Conservation (phyloP, 371 early-diverging fungal genomes). For the Apophysomyces sp. region DNA sequence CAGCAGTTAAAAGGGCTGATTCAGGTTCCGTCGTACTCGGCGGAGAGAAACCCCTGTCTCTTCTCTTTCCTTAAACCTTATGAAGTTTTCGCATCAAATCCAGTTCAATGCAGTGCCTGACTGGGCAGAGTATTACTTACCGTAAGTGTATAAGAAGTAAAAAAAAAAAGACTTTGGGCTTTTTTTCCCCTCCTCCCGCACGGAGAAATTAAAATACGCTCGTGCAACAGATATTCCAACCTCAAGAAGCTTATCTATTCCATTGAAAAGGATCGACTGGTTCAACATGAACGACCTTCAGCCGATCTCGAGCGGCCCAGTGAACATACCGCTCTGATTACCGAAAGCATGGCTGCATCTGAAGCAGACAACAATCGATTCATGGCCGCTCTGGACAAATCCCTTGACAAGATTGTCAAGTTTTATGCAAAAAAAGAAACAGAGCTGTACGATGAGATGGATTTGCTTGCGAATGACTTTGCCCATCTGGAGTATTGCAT, state of each 20-base stretch:
- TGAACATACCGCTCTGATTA: constrained; percentile 46
- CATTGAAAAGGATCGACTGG: constrained; percentile 80
- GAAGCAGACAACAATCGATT: constrained; percentile 59
- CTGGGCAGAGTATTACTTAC: constrained; percentile 84
- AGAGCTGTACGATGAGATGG: constrained; percentile 68
- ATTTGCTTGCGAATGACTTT: constrained; percentile 47
- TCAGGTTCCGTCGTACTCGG: background rate
- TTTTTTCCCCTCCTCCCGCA: no score
- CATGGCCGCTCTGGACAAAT: constrained; percentile 71
- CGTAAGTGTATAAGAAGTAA: constrained; percentile 35
- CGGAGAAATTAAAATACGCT: no score
- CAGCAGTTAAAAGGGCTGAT: background rate
- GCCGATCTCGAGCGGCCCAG: constrained; percentile 33
- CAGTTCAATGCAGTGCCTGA: constrained; percentile 90
- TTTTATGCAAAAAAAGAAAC: constrained; percentile 86
- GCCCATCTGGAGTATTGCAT: constrained; percentile 13
- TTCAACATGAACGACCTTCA: constrained; percentile 23
- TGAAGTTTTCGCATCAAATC: constrained; percentile 70
- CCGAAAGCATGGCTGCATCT: constrained; percentile 26
- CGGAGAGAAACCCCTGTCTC: background rate
- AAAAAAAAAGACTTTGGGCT: no score
- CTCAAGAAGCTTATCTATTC: constrained; percentile 89
- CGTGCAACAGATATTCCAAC: constrained; percentile 69
- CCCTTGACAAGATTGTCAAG: constrained; percentile 74
- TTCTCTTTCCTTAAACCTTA: background rate